Base-by-base conservation (phyloP, 345 rosid genomes). In the Camelina neglecta region DNA sequence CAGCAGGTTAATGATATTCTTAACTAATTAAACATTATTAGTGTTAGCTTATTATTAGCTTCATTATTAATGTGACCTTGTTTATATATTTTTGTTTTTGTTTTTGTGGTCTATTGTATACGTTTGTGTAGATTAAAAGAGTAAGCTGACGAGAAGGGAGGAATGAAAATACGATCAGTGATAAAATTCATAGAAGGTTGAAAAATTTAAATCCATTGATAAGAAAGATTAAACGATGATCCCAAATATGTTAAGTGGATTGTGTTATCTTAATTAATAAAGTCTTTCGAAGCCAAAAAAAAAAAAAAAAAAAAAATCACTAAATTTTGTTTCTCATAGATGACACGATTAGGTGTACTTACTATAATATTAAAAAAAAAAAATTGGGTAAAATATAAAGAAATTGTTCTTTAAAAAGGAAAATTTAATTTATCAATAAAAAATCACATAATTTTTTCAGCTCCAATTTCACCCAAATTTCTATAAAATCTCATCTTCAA, bases 61-160 rank as follows among this genome's bases (percentile, higher is more conserved):
- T 11, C 20, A 33, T 70, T 41, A 16, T 29, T 2, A 26, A 26
- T 42, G 7, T 12, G 48, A 44, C n/a, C 48, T 44, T 44, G 48
- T 44, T 12, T 12, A 44, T 42, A 3, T 42, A 44, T 44, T 41
- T 41, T 9, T 9, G 18, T 10, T 59, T 1, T n/a, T 24, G 3
- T 16, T 68, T 67, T 51, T 23, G 7, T 4, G 20, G 2, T 24
- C 4, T 44, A 9, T 73, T 24, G 13, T 74, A 57, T 38, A 57
- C 18, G 7, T 16, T 16, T 9, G 51, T 60, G 29, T 67, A 75
- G 74, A 42, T 39, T 20, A 26, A 59, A 20, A 12, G 31, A 53
- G 31, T 67, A 75, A 59, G 60, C 73, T 24, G 50, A 49, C 21
- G 44, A 48, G 35, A 66, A 47, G 44, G 35, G 67, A 58, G 78